A percentile compares a stretch with the other conserved stretches of the same genome.
Evolutionary conservation across 2,329 filamentous ascomycete genomes (phyloP).

Genomic region (Pseudomassariella vexata): DNA sequence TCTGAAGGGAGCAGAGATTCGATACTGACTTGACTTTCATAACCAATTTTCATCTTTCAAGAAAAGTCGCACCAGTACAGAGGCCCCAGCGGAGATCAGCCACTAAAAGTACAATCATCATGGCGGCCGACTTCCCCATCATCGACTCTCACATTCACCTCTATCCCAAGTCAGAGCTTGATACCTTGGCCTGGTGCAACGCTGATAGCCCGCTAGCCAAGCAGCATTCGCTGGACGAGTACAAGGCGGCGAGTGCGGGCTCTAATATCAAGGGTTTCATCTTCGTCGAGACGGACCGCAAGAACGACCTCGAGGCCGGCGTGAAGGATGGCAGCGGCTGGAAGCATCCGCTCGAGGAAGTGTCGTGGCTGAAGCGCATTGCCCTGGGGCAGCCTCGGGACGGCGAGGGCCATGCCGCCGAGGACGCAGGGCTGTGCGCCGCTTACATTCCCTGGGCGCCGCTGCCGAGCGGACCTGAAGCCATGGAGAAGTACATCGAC

Average conservation of each 20-base stretch:
- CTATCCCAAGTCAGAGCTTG: conserved; percentile 63
- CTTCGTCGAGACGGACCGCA: conserved; percentile 78
- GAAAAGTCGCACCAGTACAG: too few relatives aligned
- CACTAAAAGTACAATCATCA: too few relatives aligned
- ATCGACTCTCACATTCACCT: conserved; percentile 93
- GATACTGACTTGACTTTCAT: too few relatives aligned
- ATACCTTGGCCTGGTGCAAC: conserved; percentile 64
- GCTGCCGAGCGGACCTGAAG: conserved; percentile 55
- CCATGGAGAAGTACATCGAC: conserved; percentile 60
- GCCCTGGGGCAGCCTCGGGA: conserved; percentile 51
- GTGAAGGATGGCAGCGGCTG: conserved; percentile 51
- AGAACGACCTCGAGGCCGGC: conserved; percentile 47
- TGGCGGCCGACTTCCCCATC: conserved; percentile 46
- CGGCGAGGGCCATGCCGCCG: conserved; percentile 51
- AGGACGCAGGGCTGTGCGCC: conserved; percentile 51
- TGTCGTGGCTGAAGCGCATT: conserved; percentile 63
- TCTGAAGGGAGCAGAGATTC: too few relatives aligned
- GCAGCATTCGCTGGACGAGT: conserved; percentile 61
- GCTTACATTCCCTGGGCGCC: conserved; percentile 86
- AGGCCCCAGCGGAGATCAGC: too few relatives aligned
- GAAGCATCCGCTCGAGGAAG: conserved; percentile 63
- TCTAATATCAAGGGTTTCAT: conserved; percentile 62
- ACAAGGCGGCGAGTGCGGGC: conserved; percentile 39
- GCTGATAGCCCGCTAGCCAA: conserved; percentile 53
- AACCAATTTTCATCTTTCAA: too few relatives aligned